Base-by-base conservation (phyloP, 1,284 basidiomycete species). In the Apiotrichum porosum region DNA sequence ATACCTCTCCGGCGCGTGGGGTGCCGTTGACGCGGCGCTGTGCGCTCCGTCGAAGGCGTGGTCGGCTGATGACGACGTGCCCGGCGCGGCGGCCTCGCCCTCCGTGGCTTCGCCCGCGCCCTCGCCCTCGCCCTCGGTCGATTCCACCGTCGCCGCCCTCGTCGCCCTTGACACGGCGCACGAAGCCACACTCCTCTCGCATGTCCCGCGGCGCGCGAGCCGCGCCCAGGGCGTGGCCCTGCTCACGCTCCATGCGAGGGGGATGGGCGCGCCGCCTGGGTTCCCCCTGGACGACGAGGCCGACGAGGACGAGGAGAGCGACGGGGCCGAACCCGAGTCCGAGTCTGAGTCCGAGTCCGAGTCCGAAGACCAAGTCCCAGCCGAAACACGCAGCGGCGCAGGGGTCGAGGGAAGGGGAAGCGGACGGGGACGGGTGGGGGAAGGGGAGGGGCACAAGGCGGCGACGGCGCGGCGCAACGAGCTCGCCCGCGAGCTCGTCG, bases 151-250 rank as follows among this genome's bases (percentile, higher is more conserved):
- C 9, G 59, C 62, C 6, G 61, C 69, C 1, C 74, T 92, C 24
- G 56, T 66, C 3, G 71, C 74, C 15, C 72, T 94, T 22, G 93
- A 97, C 62, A 75, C 78, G 12, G 76, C 86, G 19, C 92, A 92
- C 71, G 88, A 97, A 44, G 71, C 81, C 9, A 87, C 88, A 78
- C 85, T 87, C 1, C 80, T 97, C 37, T 97, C 93, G 62, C 88
- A 94, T 66, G 85, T 95, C 51, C 80, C 88, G 3, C 77, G 87
- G 24, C 79, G 95, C 15, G 91, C 94, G 17, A 93, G 88, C 17
- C 85, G 81, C 53, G 81, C 92, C 3, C 95, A 99, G 71, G 94
- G 95, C 0, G 84, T 90, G 8, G 95, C 94, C 2, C 80, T 97
- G 32, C 80, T 99, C 26, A 89, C 91, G 0, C 78, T 99, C 4